These are phyloP conservation scores for Fusarium sp. DNA, from an alignment of 2,329 filamentous ascomycete genomes.

Conservation along the genomic window DNA sequence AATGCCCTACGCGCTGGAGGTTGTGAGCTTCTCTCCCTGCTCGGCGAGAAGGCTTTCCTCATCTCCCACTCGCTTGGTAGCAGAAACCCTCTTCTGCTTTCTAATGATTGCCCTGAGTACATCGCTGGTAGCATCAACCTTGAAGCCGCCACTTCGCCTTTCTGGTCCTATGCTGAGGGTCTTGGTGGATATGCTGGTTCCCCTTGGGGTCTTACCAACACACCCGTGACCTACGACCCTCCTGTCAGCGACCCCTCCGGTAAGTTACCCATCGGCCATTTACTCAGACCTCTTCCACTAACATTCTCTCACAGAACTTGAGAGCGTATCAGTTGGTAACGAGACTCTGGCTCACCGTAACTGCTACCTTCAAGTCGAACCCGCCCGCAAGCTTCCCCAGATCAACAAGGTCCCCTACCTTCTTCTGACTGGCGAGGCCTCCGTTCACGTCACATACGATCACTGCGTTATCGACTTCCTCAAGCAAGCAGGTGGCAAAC, in stretches of 20 bases:
- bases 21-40: conserved; percentile 37
- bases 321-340: conserved; percentile 21
- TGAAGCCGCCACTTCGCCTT: conserved; percentile 34
- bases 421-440: conserved; percentile 35
- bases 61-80: conserved; percentile 40
- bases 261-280: background rate
- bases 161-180: conserved; percentile 37
- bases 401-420: conserved; percentile 36
- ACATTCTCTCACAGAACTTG: conserved; percentile 13
- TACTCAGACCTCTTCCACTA: background rate
- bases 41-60: conserved; percentile 36
- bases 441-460: conserved; percentile 30
- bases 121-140: conserved; percentile 40
- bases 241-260: conserved; percentile 30
- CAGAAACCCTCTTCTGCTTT: conserved; percentile 31
- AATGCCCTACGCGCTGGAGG: conserved; percentile 31
- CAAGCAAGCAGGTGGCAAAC: conserved; percentile 31
- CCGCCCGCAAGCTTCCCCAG: conserved; percentile 32
- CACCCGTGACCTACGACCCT: conserved; percentile 35
- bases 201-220: conserved; percentile 35
- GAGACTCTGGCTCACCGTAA: conserved; percentile 34
- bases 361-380: conserved; percentile 34
- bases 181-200: conserved; percentile 23
- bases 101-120: conserved; percentile 33
- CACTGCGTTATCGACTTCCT: conserved; percentile 34